Evolutionary conservation across 78 protist species (phyloP).

Genomic region (Blattamonas nauphoetae): DNA sequence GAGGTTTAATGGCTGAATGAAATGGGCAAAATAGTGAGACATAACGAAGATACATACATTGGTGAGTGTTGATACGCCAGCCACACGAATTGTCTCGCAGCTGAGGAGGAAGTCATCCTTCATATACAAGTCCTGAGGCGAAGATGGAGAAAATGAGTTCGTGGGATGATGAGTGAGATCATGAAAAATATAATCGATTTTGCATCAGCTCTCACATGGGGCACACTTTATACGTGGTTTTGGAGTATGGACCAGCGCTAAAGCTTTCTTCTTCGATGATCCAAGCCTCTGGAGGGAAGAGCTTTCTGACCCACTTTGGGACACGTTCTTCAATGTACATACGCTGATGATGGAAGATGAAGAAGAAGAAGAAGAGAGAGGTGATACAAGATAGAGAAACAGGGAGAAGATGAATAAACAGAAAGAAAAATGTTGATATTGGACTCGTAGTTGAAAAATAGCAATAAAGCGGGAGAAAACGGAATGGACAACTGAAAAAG

Average conservation of each 20-base stretch:
- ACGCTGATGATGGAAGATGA: background rate
- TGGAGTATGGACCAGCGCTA: conserved; percentile 32
- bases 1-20: background rate
- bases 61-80: background rate
- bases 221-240: background rate
- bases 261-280: conserved; percentile 69
- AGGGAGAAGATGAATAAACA: no score
- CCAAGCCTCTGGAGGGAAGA: conserved; percentile 54
- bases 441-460: no score
- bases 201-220: no score
- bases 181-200: no score
- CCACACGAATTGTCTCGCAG: background rate
- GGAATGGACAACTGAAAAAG: no score
- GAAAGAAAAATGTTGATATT: no score
- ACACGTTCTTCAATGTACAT: background rate
- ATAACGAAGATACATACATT: background rate
- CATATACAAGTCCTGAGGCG: background rate
- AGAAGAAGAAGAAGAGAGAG: conserved; percentile 12
- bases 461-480: no score
- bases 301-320: background rate
- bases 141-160: no score
- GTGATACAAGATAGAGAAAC: conserved; percentile 30
- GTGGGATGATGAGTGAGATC: no score
- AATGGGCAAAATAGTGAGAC: background rate
- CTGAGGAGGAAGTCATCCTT: background rate